Conservation (phyloP, 495 filamentous ascomycete species). For the Penicillium paxilli region DNA sequence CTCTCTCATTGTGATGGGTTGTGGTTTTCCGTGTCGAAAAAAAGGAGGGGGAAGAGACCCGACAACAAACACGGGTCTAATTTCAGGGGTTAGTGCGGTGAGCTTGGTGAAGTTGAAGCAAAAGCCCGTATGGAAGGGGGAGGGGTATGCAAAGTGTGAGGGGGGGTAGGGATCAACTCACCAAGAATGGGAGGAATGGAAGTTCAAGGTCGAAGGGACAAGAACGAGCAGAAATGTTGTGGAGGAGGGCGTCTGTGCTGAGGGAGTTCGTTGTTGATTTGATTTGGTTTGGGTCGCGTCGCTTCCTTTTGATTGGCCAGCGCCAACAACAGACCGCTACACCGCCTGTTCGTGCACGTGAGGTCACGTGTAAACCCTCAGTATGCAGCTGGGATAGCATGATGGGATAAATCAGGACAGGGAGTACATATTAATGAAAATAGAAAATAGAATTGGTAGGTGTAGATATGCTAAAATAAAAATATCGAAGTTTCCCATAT, state of each 20-base stretch:
- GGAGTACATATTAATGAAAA: too few relatives aligned
- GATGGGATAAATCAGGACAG: neutral
- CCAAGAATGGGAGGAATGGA: slow-evolving; percentile 35
- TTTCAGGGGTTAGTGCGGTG: slow-evolving; percentile 25
- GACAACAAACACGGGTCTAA: slow-evolving; percentile 34
- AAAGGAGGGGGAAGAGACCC: slow-evolving; percentile 33
- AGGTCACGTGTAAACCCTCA: slow-evolving; percentile 11
- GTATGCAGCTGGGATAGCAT: neutral
- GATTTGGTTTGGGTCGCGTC: slow-evolving; percentile 47
- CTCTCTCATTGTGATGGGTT: slow-evolving; percentile 84
- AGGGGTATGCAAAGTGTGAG: slow-evolving; percentile 16
- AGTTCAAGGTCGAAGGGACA: slow-evolving; percentile 18
- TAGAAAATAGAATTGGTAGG: too few relatives aligned
- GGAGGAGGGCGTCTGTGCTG: slow-evolving; percentile 34
- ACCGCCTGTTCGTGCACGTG: slow-evolving; percentile 26
- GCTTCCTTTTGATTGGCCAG: slow-evolving; percentile 32
- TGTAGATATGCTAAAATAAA: too few relatives aligned
- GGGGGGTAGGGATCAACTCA: slow-evolving; percentile 16
- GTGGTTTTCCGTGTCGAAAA: slow-evolving; percentile 35
- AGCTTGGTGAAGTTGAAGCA: neutral
- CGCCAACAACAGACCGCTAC: slow-evolving; percentile 17
- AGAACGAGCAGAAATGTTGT: slow-evolving; percentile 33
- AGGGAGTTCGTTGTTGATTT: slow-evolving; percentile 41
- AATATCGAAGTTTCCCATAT: too few relatives aligned
- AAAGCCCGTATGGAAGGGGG: slow-evolving; percentile 15